These are phyloP conservation scores for Funneliformis caledonium DNA, from an alignment of 371 early-diverging fungal species.

Conservation along the genomic window DNA sequence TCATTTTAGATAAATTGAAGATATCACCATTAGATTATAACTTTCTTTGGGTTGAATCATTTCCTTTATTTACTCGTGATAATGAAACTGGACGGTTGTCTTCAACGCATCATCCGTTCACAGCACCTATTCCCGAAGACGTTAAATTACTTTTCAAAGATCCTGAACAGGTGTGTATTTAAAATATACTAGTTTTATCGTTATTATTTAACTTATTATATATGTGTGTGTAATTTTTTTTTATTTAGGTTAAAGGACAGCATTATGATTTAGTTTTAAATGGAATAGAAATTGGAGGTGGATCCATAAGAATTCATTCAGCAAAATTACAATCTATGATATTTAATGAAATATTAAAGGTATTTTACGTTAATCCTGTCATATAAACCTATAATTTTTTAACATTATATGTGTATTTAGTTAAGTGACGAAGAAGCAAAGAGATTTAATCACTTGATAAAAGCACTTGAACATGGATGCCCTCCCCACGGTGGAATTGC, in stretches of 20 bases:
- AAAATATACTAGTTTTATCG: not conserved
- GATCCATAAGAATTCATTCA: conserved; percentile 88
- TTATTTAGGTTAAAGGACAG: conserved; percentile 70
- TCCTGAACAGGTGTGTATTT: conserved; percentile 54
- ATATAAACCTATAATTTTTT: conserved; percentile 4
- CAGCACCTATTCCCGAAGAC: conserved; percentile 78
- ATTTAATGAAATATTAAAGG: conserved; percentile 71
- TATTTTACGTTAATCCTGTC: conserved; percentile 35
- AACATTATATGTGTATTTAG: conserved; percentile 28
- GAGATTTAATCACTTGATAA: conserved; percentile 82
- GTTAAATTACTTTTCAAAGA: conserved; percentile 61
- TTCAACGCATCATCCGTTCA: conserved; percentile 93
- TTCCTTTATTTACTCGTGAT: conserved; percentile 84
- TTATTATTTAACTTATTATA: not conserved
- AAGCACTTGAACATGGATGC: conserved; percentile 83
- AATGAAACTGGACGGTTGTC: conserved; percentile 58
- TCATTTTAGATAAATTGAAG: conserved; percentile 47
- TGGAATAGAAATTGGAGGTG: conserved; percentile 92
- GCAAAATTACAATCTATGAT: conserved; percentile 77
- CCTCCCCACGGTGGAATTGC: conserved; percentile 95
- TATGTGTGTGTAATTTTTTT: not conserved
- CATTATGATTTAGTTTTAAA: conserved; percentile 93
- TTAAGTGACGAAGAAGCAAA: conserved; percentile 54
- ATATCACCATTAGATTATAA: conserved; percentile 59
- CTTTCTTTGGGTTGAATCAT: conserved; percentile 89